Evolutionary conservation across 768 basidiomycete genomes (phyloP).

Genomic region (Hygrocybe coccinea): DNA sequence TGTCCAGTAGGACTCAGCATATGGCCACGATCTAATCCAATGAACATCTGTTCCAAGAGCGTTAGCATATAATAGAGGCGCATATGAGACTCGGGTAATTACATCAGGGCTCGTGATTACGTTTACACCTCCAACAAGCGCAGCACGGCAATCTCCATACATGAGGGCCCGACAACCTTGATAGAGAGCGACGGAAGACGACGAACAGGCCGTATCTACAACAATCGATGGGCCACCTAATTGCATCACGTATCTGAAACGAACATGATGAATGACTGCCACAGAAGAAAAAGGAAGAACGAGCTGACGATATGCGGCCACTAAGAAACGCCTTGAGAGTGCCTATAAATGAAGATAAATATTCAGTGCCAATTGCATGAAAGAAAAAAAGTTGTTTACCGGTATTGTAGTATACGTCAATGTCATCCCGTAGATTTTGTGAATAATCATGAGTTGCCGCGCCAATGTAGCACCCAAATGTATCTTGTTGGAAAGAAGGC

Average conservation of each 20-base stretch:
- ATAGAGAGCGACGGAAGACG: conserved; percentile 62
- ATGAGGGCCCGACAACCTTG: conserved; percentile 63
- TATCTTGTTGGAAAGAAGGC: conserved; percentile 45
- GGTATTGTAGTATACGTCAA: conserved; percentile 69
- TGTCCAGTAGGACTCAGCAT: conserved; percentile 64
- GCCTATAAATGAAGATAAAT: conserved; percentile 34
- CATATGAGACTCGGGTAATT: conserved; percentile 21
- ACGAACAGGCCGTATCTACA: conserved; percentile 72
- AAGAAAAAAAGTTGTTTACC: conserved; percentile 35
- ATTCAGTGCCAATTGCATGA: background rate
- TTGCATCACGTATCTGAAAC: conserved; percentile 48
- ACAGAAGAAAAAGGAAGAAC: no score
- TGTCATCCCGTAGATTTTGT: conserved; percentile 55
- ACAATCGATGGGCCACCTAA: conserved; percentile 68
- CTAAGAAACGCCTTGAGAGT: conserved; percentile 64
- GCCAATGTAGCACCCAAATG: conserved; percentile 65
- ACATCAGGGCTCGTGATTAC: conserved; percentile 68
- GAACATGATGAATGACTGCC: background rate
- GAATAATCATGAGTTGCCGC: conserved; percentile 65
- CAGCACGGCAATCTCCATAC: conserved; percentile 60
- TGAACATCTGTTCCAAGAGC: conserved; percentile 47
- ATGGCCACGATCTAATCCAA: conserved; percentile 61
- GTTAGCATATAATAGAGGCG: background rate
- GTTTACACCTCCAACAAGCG: conserved; percentile 73
- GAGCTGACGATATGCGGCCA: conserved; percentile 52